Evolutionary conservation across 1,139 yeast genomes (phyloP).

Genomic region (Petasospora fabianii): DNA sequence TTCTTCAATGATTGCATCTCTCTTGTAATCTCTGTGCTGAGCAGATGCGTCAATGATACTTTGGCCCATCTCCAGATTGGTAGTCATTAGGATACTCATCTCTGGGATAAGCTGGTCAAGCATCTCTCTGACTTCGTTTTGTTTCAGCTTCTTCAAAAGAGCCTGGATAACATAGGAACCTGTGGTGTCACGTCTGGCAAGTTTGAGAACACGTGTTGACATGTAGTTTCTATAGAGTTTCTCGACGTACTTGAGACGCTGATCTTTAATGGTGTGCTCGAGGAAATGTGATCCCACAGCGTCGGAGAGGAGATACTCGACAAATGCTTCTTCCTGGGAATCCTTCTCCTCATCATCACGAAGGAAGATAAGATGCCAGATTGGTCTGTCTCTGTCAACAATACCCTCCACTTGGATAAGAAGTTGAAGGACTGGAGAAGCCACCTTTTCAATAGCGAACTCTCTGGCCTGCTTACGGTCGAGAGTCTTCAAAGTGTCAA

Average conservation of each 20-base stretch:
- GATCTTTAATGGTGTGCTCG: constrained; percentile 63
- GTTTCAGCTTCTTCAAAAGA: constrained; percentile 56
- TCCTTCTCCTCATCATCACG: constrained; percentile 45
- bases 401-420: constrained; percentile 80
- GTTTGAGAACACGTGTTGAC: constrained; percentile 64
- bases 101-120: constrained; percentile 70
- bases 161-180: constrained; percentile 83
- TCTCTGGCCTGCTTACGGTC: constrained; percentile 53
- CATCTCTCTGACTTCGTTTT: constrained; percentile 57
- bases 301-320: constrained; percentile 80
- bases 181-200: constrained; percentile 74
- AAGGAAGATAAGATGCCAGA: constrained; percentile 53
- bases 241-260: constrained; percentile 65
- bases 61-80: constrained; percentile 68
- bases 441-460: constrained; percentile 70
- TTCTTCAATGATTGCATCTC: constrained; percentile 61
- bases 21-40: constrained; percentile 53
- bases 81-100: constrained; percentile 56
- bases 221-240: constrained; percentile 70
- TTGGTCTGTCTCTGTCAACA: constrained; percentile 62
- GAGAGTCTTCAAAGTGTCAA: constrained; percentile 36
- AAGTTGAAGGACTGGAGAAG: constrained; percentile 86
- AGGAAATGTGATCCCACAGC: constrained; percentile 90
- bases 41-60: constrained; percentile 67
- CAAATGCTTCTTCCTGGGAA: constrained; percentile 70